Conservation (phyloP, 495 filamentous ascomycete species). For the Penicillium odoratum region DNA sequence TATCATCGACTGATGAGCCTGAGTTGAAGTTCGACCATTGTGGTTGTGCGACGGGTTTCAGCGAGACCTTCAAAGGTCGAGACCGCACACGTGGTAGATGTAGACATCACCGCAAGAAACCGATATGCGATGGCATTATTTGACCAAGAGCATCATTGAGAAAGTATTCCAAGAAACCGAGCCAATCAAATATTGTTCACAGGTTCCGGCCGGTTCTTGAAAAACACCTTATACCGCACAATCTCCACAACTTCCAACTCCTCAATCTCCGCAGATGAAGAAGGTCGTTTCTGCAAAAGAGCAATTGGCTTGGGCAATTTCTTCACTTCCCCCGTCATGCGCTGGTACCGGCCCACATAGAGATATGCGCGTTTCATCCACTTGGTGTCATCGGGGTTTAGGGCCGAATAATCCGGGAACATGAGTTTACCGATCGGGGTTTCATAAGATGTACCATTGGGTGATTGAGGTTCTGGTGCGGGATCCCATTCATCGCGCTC, state of each 20-base stretch:
- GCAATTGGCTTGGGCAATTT: conserved; percentile 76
- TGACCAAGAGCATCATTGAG: neutral
- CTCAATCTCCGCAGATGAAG: conserved; percentile 23
- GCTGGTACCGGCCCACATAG: conserved; percentile 86
- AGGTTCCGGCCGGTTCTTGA: conserved; percentile 84
- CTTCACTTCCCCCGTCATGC: conserved; percentile 87
- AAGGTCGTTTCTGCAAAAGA: conserved; percentile 52
- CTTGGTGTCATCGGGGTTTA: conserved; percentile 49
- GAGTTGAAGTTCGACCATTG: neutral
- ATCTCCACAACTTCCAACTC: conserved; percentile 80
- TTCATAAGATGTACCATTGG: conserved; percentile 31
- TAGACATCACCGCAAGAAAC: neutral
- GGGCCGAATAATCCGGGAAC: conserved; percentile 70
- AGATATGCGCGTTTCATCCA: conserved; percentile 92
- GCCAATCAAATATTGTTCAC: conserved; percentile 51
- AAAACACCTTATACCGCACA: conserved; percentile 85
- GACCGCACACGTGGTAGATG: neutral
- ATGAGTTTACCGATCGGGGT: conserved; percentile 70
- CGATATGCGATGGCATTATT: neutral
- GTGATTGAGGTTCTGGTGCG: conserved; percentile 11
- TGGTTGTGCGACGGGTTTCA: neutral
- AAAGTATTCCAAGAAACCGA: neutral
- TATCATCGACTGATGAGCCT: neutral
- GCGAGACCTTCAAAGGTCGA: neutral
- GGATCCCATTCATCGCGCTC: conserved; percentile 20